Conservation (phyloP, 1,139 yeast species). For the Spencermartinsiella ligniputridi region DNA sequence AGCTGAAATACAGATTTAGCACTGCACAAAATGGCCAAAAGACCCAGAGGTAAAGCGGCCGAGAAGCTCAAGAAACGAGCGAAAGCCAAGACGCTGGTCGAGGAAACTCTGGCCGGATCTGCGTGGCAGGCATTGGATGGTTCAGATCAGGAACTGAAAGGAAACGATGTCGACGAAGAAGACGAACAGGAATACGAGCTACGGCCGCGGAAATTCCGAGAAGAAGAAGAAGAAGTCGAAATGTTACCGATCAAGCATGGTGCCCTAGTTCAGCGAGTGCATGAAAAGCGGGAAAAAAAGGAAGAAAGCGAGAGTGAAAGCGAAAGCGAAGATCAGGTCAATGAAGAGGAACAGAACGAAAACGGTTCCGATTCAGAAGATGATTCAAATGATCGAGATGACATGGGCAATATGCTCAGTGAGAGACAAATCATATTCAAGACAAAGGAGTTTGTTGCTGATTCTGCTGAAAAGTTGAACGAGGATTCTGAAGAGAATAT, state of each 20-base stretch:
- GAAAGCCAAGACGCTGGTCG: conserved; percentile 20
- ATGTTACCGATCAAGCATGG: conserved; percentile 79
- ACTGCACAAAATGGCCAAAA: conserved; percentile 25
- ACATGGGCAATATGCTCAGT: background rate
- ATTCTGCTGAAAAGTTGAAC: conserved; percentile 66
- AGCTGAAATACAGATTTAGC: too few relatives aligned
- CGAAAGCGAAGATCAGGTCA: conserved; percentile 24
- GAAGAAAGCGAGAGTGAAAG: conserved; percentile 23
- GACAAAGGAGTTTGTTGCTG: conserved; percentile 81
- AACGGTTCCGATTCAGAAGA: conserved; percentile 44
- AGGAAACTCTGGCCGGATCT: conserved; percentile 19
- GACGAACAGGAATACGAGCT: conserved; percentile 34
- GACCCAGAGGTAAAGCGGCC: conserved; percentile 27
- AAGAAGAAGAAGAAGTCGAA: conserved; percentile 50
- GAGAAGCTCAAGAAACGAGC: conserved; percentile 23
- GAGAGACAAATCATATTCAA: conserved; percentile 49
- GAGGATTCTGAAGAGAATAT: conserved; percentile 91
- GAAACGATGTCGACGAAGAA: conserved; percentile 29
- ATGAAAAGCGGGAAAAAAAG: conserved; percentile 27
- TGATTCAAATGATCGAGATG: conserved; percentile 19
- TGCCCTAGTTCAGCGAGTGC: conserved; percentile 66
- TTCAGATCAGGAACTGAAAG: conserved; percentile 24
- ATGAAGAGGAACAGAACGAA: conserved; percentile 23
- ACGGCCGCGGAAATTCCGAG: conserved; percentile 29
- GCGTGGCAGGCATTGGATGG: conserved; percentile 23